Percentiles rank a stretch among this genome's conserved stretches.
phyloP scores from a whole-genome alignment of 2,329 filamentous ascomycete species.

The Talaromyces piceae region DNA sequence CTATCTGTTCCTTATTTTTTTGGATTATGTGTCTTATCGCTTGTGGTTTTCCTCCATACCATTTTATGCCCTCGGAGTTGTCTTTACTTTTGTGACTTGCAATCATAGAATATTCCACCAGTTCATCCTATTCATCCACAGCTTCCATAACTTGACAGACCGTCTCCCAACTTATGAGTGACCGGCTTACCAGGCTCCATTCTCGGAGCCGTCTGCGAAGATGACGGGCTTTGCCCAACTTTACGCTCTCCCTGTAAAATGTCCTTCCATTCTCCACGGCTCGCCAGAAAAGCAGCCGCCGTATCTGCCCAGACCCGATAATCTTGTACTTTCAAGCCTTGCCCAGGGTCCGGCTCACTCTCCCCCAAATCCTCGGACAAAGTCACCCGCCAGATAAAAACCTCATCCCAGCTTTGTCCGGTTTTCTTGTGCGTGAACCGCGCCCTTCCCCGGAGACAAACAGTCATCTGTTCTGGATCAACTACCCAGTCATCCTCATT shows the following conservation, averaged over 20 bases:
- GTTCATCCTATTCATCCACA: conserved; percentile 8
- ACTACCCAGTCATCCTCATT: conserved; percentile 29
- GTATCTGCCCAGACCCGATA: conserved; percentile 41
- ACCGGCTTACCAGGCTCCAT: conserved; percentile 5
- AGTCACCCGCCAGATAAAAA: conserved; percentile 32
- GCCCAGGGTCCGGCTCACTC: conserved; percentile 5
- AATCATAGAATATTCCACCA: conserved; percentile 1
- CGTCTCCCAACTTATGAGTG: conserved; percentile 15
- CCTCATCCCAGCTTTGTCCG: conserved; percentile 34
- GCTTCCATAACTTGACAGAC: conserved; percentile 17
- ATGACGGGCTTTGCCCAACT: conserved; percentile 6
- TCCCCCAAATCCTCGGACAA: conserved; percentile 22
- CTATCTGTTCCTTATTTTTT: not conserved
- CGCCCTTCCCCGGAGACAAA: conserved; percentile 28
- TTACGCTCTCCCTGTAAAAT: not conserved
- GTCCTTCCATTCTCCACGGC: conserved; percentile 18
- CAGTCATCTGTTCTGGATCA: conserved; percentile 24
- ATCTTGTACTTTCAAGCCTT: conserved; percentile 26
- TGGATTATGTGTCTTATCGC: not conserved
- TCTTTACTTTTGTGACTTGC: not conserved
- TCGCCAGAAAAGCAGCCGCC: conserved; percentile 37
- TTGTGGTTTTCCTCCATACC: not conserved
- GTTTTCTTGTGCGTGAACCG: conserved; percentile 29
- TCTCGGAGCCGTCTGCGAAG: conserved; percentile 9
- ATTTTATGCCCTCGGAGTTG: not conserved